phyloP scores from a whole-genome alignment of 129 eudicot species.

The Tanacetum coccineum region DNA sequence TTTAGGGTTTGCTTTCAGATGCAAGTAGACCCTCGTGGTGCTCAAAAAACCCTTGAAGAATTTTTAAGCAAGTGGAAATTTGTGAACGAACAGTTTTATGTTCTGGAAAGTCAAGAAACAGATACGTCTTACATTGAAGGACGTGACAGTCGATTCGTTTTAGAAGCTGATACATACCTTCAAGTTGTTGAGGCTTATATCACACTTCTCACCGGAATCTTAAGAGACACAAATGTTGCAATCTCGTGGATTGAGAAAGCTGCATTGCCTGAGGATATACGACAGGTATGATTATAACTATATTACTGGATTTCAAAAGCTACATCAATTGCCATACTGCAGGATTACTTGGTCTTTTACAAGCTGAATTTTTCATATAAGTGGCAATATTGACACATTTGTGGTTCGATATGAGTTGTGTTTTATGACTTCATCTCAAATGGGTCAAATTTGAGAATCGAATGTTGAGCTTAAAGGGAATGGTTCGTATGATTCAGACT shows the following conservation, averaged over 20 bases:
- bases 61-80: constrained; percentile 70
- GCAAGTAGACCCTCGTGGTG: constrained; percentile 46
- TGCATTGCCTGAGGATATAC: constrained; percentile 59
- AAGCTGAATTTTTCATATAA: no score
- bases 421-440: not conserved
- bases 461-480: no score
- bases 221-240: constrained; percentile 41
- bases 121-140: constrained; percentile 23
- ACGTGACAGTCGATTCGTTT: constrained; percentile 23
- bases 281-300: constrained; percentile 52
- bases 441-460: not conserved
- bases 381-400: not conserved
- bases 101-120: constrained; percentile 23
- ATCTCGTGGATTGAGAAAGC: constrained; percentile 86
- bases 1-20: constrained; percentile 72
- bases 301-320: not conserved
- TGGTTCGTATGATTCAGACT: no score
- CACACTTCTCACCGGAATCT: constrained; percentile 44
- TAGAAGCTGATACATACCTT: constrained; percentile 57
- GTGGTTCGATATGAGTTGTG: not conserved
- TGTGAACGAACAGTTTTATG: constrained; percentile 44
- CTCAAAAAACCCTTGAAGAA: constrained; percentile 61
- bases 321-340: not conserved
- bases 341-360: not conserved
- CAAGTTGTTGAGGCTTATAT: constrained; percentile 87